Base-by-base conservation (phyloP, 176 grass and related monocot species). In the Raddia guianensis region DNA sequence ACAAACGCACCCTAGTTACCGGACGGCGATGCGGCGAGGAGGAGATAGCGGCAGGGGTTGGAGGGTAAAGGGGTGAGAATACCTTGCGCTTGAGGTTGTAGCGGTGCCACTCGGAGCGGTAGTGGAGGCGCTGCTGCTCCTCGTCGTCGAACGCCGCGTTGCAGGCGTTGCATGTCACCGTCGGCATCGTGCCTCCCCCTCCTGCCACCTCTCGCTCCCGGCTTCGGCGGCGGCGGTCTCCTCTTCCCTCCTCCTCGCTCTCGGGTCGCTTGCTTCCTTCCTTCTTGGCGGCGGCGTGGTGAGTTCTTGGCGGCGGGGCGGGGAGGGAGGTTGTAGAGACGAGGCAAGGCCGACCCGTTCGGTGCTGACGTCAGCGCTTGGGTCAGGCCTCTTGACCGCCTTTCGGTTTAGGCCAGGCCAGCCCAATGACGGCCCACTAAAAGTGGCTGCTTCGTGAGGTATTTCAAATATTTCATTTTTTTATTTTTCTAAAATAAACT, bases 31-130 rank as follows among this genome's bases (percentile, higher is more conserved):
- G 37, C 37, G 4, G 37, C 37, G 37, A 40, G 37, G 37, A 40
- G 15, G 59, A 13, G 14, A 71, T 44, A 12, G 66, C 40, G 3
- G 68, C 13, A 15, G 80, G 80, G 4, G 10, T 13, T 0, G 58
- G 11, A 32, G 18, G 18, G 0, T 0, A 32, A 46, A 37, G n/a
- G 18, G 18, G 0, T 0, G 18, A 64, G 37, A 15, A 68, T 86
- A 99, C 96, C 97, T 99, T 99, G 86, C 97, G 86, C 87, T 96
- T 99, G 80, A 99, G 93, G 76, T 99, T 99, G 85, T 99, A 99
- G 82, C 93, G 91, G 88, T 99, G 97, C 93, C 97, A 99, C 65
- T 99, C 89, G 43, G 93, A 99, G 70, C 97, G 88, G 82, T 91
- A 96, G 82, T 99, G 97, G 9, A 93, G 84, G 75, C 84, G 94